These are phyloP conservation scores for Rhizopogon vinicolor DNA, from an alignment of 768 basidiomycete genomes.

Conservation along the genomic window DNA sequence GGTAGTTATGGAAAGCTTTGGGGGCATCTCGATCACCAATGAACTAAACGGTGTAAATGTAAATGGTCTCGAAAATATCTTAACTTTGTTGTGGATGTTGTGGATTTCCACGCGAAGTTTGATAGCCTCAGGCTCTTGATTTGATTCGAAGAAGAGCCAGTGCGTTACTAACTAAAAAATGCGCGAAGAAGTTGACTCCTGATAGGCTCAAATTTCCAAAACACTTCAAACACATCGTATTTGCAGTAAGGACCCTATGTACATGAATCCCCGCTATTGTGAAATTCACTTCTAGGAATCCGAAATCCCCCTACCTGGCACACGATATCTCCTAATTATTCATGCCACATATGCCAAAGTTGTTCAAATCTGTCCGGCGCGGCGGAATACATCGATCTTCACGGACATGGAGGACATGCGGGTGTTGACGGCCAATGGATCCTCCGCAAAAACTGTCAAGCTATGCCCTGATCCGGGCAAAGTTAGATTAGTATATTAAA, in stretches of 20 bases:
- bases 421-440: conserved; percentile 5
- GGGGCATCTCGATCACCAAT: conserved; percentile 2
- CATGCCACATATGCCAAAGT: conserved; percentile 21
- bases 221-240: too few species aligned
- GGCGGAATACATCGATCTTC: conserved; percentile 9
- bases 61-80: conserved; percentile 15
- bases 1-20: conserved; percentile 16
- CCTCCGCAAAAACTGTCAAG: conserved; percentile 1
- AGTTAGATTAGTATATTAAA: too few species aligned
- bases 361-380: conserved; percentile 21
- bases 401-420: conserved; percentile 1
- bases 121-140: too few species aligned
- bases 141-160: too few species aligned
- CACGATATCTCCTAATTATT: conserved; percentile 8
- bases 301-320: conserved; percentile 9
- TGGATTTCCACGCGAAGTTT: too few species aligned
- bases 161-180: too few species aligned
- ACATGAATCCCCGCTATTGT: conserved; percentile 10
- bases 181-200: too few species aligned
- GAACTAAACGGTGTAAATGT: conserved; percentile 23
- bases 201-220: too few species aligned
- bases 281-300: conserved; percentile 4
- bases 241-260: too few species aligned
- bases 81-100: too few species aligned
- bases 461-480: too few species aligned